Evolutionary conservation across 108 stramenopile species (phyloP), one percentile per base, ranked within the genome.

Genomic region (Skeletonema tropicum): DNA sequence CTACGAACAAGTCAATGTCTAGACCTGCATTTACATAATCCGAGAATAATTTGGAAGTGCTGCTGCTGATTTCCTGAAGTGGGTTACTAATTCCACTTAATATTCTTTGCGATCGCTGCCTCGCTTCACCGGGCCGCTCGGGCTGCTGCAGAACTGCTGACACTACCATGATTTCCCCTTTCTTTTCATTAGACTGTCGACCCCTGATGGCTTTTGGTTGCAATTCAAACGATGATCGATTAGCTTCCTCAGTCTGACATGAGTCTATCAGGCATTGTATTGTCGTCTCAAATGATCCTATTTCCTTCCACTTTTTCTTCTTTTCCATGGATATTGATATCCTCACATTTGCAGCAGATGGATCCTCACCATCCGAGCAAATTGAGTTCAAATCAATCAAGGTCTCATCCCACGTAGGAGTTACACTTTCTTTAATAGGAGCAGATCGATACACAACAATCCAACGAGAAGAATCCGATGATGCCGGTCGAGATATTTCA

Each of bases 1-100:
- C 93, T n/a, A 94, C 76, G 75, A 85, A 87, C 10, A 94, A 70
- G 71, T 88, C 88, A 36, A 94, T 71, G 19, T 89, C 78, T 55
- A 71, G 55, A 11, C 72, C 79, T 49, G 79, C 66, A 33, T 68
- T 31, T 5, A 72, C 79, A 61, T 80, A 80, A 52, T 80, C 79
- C 41, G 39, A 21, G 46, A 80, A 80, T 58, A 80, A 80, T 58
- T 38, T 68, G 21, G 63, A 17, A 21, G 29, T 57, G 10, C 38
- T 26, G 67, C 29, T 25, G 38, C 42, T 63, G 5, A 29, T 25
- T 23, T 23, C 10, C 11, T 45, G 35, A 19, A 17, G 31, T 38
- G 64, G n/a, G 10, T 3, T 55, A 9, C 10, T 23, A 23, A 19
- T 46, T 15, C 21, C 23, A 23, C 23, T 60, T 6, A 73, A 9